phyloP scores from a whole-genome alignment of 1,139 yeast genomes.

The Taphrina populina region DNA sequence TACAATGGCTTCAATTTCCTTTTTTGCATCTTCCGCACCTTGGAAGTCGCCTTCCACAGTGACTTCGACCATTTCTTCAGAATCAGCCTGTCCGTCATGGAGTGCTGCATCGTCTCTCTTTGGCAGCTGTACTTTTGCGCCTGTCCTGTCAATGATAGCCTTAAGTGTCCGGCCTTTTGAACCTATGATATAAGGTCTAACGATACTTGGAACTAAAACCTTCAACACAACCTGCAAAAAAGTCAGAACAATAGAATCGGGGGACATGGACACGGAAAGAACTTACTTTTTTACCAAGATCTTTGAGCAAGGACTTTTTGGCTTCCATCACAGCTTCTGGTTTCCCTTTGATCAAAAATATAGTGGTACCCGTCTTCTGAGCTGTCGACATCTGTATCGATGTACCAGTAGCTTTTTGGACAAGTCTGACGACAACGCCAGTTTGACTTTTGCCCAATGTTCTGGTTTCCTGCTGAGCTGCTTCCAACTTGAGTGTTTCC shows the following conservation, averaged over 20 bases:
- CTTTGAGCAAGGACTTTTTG: conserved; percentile 71
- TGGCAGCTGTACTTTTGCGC: conserved; percentile 73
- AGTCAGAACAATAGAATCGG: conserved; percentile 27
- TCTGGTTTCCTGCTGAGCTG: conserved; percentile 31
- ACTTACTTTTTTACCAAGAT: conserved; percentile 57
- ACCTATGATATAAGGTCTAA: conserved; percentile 83
- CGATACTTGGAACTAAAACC: conserved; percentile 71
- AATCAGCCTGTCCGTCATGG: conserved; percentile 42
- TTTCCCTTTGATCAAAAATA: conserved; percentile 79
- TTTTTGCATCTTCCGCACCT: conserved; percentile 73
- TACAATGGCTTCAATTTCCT: conserved; percentile 69
- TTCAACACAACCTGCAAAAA: conserved; percentile 55
- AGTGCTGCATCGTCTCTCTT: conserved; percentile 47
- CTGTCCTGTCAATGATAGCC: conserved; percentile 70
- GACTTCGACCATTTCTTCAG: conserved; percentile 59
- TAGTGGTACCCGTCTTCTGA: conserved; percentile 71
- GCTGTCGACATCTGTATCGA: conserved; percentile 79
- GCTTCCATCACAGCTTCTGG: conserved; percentile 68
- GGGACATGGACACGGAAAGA: not conserved
- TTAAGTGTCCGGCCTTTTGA: conserved; percentile 80
- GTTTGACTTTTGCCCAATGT: conserved; percentile 29
- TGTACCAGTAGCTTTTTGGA: conserved; percentile 25
- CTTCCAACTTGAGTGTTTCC: conserved; percentile 32
- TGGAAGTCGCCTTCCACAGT: conserved; percentile 81
- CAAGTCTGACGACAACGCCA: conserved; percentile 30